Evolutionary conservation across 2,329 filamentous ascomycete genomes (phyloP).

Genomic region (Xylaria sp.): DNA sequence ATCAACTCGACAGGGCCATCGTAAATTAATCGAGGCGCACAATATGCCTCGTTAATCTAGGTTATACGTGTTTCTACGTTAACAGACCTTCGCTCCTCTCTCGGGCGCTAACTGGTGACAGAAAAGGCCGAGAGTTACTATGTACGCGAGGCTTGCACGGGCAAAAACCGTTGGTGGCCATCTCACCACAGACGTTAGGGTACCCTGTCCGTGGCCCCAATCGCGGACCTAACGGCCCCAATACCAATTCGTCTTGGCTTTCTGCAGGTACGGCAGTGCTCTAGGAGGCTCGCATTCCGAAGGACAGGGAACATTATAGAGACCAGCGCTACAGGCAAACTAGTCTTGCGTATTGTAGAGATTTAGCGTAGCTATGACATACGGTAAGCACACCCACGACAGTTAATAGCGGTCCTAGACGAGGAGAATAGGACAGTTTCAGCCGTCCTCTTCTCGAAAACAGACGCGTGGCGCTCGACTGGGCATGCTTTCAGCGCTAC

Average conservation of each 20-base stretch:
- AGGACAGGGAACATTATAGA: constrained; percentile 74
- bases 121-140: constrained; percentile 67
- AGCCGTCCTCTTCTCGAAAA: constrained; percentile 55
- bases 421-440: constrained; percentile 69
- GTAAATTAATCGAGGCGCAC: constrained; percentile 66
- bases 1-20: constrained; percentile 64
- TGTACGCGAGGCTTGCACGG: constrained; percentile 73
- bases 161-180: constrained; percentile 76
- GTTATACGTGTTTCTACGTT: constrained; percentile 72
- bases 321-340: constrained; percentile 64
- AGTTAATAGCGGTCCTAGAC: constrained; percentile 71
- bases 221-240: neutral
- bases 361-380: constrained; percentile 71
- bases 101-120: constrained; percentile 57
- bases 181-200: constrained; percentile 71
- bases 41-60: constrained; percentile 72
- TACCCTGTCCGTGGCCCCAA: constrained; percentile 70
- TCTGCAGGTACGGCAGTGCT: constrained; percentile 36
- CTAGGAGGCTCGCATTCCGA: constrained; percentile 66
- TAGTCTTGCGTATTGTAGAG: constrained; percentile 60
- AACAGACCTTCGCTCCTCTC: constrained; percentile 62
- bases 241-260: constrained; percentile 39
- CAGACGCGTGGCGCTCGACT: constrained; percentile 51
- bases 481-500: constrained; percentile 75
- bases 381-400: constrained; percentile 43